Base-by-base conservation (phyloP, 768 basidiomycete species). In the Naganishia friedmannii region DNA sequence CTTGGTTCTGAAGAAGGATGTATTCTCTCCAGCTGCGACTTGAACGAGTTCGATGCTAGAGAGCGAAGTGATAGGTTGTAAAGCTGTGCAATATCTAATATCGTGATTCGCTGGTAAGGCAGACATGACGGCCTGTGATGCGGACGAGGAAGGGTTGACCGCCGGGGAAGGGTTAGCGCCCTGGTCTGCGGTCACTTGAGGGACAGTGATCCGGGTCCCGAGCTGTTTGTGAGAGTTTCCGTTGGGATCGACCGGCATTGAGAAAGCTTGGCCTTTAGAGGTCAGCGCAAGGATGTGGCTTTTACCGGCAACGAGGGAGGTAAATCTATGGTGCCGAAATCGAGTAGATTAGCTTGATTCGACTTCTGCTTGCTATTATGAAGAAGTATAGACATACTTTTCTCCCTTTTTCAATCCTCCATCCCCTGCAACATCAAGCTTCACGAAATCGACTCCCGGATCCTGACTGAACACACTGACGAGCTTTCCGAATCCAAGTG, bases 191-290 rank as follows among this genome's bases (percentile, higher is more conserved):
- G 42, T 17, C 28, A 82, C 74, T 39, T 80, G 79, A 1, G 90
- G 83, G 60, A 86, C 82, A 58, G 89, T 84, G 71, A 86, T 86
- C 32, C 88, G 86, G 73, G 90, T 84, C 8, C 93, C 93, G 9
- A 97, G 87, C 77, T 96, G 93, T 0, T 91, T 90, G 77, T 88
- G 86, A 0, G 85, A 82, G 80, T 97, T 97, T 32, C 90, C 93
- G 10, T 85, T 79, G 72, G 87, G 86, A 72, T 86, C 86, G 53
- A 91, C 83, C 0, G 93, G 91, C 75, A 91, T 87, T 2, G 88
- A 86, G 77, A 90, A 93, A 5, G 89, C 85, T 56, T 91, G 88
- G 2, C 92, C 92, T 45, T 81, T 70, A 12, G 75, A 78, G 0
- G 84, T 83, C 2, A 84, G 74, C 1, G 84, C 84, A 29, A 85